phyloP scores from a whole-genome alignment of 352 stramenopile genomes.

The Phytophthora crassamura region DNA sequence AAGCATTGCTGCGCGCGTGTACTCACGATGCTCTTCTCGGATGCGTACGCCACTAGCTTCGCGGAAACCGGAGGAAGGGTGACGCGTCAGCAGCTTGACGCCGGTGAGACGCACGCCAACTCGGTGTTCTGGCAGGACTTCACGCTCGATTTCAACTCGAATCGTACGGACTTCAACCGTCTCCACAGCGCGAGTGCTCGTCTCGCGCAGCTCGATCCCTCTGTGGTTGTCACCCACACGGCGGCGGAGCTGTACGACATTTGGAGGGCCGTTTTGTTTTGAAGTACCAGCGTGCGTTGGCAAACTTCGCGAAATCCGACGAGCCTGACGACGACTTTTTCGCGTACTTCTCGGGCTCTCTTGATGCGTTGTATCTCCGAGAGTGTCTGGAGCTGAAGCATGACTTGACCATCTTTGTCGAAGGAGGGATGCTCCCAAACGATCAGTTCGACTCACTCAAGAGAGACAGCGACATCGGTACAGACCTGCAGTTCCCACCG shows the following conservation, averaged over 20 bases:
- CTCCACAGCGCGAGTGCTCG: background rate
- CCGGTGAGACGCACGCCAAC: slow-evolving; percentile 11
- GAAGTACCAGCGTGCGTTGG: background rate
- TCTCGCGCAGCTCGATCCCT: background rate
- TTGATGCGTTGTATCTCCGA: slow-evolving; percentile 11
- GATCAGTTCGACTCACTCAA: slow-evolving; percentile 16
- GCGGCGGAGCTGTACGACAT: background rate
- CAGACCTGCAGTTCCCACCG: too few relatives aligned
- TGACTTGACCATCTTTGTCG: slow-evolving; percentile 9
- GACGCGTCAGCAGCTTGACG: slow-evolving; percentile 6
- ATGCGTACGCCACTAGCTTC: background rate
- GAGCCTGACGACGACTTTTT: slow-evolving; percentile 12
- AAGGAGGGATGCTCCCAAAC: slow-evolving; percentile 4
- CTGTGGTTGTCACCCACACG: background rate
- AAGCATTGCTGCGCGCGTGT: too few relatives aligned
- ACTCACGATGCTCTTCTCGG: slow-evolving; percentile 9
- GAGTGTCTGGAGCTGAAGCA: slow-evolving; percentile 16
- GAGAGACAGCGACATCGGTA: too few relatives aligned
- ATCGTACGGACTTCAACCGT: slow-evolving; percentile 9
- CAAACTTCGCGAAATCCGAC: slow-evolving; percentile 3
- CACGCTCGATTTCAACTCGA: background rate
- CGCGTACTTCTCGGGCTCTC: background rate
- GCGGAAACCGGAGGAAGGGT: slow-evolving; percentile 1
- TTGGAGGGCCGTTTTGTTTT: background rate
- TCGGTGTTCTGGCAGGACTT: slow-evolving; percentile 16